Base-by-base conservation (phyloP, 1,284 basidiomycete genomes). In the Peniophora sp. region DNA sequence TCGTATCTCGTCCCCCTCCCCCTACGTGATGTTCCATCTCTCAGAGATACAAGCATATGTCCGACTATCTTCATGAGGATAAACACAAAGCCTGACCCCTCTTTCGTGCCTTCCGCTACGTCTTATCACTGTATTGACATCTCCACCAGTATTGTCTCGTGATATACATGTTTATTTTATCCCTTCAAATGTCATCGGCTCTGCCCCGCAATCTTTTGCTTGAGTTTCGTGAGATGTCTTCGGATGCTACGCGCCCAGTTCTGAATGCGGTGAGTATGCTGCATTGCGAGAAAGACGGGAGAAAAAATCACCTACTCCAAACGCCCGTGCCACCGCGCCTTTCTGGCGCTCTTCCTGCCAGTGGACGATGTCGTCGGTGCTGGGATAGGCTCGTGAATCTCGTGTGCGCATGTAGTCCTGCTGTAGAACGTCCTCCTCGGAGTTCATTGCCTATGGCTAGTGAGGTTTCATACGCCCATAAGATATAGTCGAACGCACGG, bases 381-480 rank as follows among this genome's bases (percentile, higher is more conserved):
- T 17, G 2, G 50, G 32, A 19, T 38, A 38, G 24, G 45, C 55
- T 27, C 46, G 49, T 27, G 55, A 52, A 16, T 49, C 25, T 49
- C 56, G 52, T 44, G 54, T 47, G 36, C 56, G 52, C 51, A 59
- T 53, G 22, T 63, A 39, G 17, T 61, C 52, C 24, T 63, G 60
- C 51, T 64, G 63, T 23, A 64, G 45, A 14, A 65, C 50, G 47
- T 65, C 63, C 47, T 65, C 63, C 51, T 65, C 61, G 3, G 62
- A 62, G 2, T 59, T 57, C 63, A 65, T 65, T 1, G 60, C 61
- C 63, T 65, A 51, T 19, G 24, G 49, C 49, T 25, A 19, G 49
- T 43, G 27, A 32, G 12, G 5, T 6, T 32, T 12, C 12, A 32
- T 17, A 36, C 24, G 22, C 50, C 41, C 39, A n/a, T 35, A 12